Conservation (phyloP, 768 basidiomycete species). For the Postia placenta region DNA sequence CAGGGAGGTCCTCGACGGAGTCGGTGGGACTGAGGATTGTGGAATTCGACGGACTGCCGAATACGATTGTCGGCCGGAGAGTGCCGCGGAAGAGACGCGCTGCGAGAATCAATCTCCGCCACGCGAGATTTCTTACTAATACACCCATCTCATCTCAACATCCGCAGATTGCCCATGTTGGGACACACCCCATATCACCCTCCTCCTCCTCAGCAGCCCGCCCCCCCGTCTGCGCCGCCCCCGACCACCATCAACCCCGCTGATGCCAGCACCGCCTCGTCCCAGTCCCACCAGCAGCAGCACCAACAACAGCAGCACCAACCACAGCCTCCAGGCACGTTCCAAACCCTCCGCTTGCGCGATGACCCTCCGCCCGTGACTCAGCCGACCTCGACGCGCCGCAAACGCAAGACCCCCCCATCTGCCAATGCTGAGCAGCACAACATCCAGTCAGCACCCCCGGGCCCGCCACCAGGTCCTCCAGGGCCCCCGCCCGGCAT, state of each 20-base stretch:
- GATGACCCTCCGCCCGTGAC: slow-evolving; percentile 42
- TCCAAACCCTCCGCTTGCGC: slow-evolving; percentile 51
- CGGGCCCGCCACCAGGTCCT: slow-evolving; percentile 28
- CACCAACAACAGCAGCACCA: slow-evolving; percentile 12
- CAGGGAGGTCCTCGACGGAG: too few species aligned
- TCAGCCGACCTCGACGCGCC: slow-evolving; percentile 36
- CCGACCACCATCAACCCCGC: slow-evolving; percentile 13
- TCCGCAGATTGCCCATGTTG: slow-evolving; percentile 25
- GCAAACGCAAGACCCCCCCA: slow-evolving; percentile 71
- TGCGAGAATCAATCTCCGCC: slow-evolving; percentile 14
- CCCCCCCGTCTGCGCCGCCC: slow-evolving; percentile 14
- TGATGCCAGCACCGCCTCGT: too few species aligned
- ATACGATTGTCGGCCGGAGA: neutral
- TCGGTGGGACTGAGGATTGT: too few species aligned
- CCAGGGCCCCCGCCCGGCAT: slow-evolving; percentile 31
- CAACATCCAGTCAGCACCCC: slow-evolving; percentile 13
- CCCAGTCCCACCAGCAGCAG: slow-evolving; percentile 8
- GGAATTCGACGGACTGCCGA: neutral
- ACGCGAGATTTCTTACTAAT: slow-evolving; percentile 28
- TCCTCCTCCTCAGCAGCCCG: slow-evolving; percentile 19
- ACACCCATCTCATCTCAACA: slow-evolving; percentile 17
- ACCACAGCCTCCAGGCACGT: slow-evolving; percentile 18
- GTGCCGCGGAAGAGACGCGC: neutral
- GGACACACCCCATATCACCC: slow-evolving; percentile 23
- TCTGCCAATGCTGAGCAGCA: slow-evolving; percentile 18